phyloP scores from a whole-genome alignment of 2,329 filamentous ascomycete genomes.

The Stemphylium beticola region DNA sequence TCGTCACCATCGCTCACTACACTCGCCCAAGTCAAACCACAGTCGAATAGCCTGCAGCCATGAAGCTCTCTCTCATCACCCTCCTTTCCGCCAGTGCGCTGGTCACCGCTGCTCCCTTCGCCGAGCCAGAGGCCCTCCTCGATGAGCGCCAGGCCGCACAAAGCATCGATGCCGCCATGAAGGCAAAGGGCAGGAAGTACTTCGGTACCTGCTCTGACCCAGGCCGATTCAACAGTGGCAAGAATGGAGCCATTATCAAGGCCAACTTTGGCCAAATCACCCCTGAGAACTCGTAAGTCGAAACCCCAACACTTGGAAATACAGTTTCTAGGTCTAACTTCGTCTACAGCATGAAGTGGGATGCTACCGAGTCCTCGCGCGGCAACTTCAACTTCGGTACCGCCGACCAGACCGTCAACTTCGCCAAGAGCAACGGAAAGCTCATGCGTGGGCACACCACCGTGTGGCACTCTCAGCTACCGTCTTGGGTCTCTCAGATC shows the following conservation, averaged over 20 bases:
- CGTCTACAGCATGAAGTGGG: slow-evolving; percentile 69
- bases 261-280: slow-evolving; percentile 70
- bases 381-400: slow-evolving; percentile 57
- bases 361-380: slow-evolving; percentile 58
- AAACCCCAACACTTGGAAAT: neutral
- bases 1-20: neutral
- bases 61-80: slow-evolving; percentile 42
- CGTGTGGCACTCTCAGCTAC: slow-evolving; percentile 64
- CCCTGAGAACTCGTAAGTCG: slow-evolving; percentile 62
- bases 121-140: slow-evolving; percentile 38
- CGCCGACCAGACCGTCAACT: slow-evolving; percentile 65
- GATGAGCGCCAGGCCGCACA: slow-evolving; percentile 42
- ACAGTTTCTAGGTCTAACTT: neutral
- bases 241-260: slow-evolving; percentile 64
- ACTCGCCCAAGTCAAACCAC: neutral
- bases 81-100: slow-evolving; percentile 39
- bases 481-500: slow-evolving; percentile 65
- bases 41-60: slow-evolving; percentile 14
- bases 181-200: slow-evolving; percentile 70
- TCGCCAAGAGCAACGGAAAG: slow-evolving; percentile 63
- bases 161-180: slow-evolving; percentile 64
- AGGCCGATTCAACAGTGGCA: slow-evolving; percentile 57
- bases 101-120: slow-evolving; percentile 35
- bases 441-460: slow-evolving; percentile 70
- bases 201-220: slow-evolving; percentile 67